phyloP scores from a whole-genome alignment of 805 yeast genomes.

The Teunomyces panamensis region DNA sequence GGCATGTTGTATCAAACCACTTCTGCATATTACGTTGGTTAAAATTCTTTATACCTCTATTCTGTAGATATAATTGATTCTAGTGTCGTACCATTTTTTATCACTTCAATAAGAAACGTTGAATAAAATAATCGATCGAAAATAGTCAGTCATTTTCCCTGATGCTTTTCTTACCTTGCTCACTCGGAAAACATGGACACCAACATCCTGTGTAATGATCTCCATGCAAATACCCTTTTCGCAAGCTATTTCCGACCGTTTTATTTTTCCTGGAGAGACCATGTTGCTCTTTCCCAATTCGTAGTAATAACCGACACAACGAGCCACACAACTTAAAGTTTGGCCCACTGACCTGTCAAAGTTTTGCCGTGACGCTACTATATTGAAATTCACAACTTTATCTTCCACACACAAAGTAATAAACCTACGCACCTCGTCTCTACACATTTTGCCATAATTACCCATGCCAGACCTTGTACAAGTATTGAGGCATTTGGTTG shows the following conservation, averaged over 20 bases:
- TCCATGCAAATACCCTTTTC: neutral
- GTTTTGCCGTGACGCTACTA: neutral
- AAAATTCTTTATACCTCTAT: no score
- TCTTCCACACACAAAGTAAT: neutral
- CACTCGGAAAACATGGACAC: neutral
- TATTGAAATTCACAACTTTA: neutral
- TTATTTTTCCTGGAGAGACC: neutral
- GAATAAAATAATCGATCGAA: no score
- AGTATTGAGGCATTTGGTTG: no score
- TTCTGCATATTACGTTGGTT: neutral
- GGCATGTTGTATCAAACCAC: neutral
- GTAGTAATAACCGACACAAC: neutral
- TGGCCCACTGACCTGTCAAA: neutral
- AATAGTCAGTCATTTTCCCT: no score
- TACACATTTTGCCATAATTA: no score
- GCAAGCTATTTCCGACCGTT: constrained; percentile 1
- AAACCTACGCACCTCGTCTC: neutral
- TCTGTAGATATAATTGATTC: no score
- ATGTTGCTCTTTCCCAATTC: neutral
- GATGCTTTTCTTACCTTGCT: no score
- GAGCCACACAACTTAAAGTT: neutral
- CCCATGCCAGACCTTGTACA: no score
- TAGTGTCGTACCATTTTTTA: neutral
- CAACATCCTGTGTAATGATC: neutral
- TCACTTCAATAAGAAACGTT: no score